Conservation (phyloP, 352 stramenopile species). For the Pythium monospermum region DNA sequence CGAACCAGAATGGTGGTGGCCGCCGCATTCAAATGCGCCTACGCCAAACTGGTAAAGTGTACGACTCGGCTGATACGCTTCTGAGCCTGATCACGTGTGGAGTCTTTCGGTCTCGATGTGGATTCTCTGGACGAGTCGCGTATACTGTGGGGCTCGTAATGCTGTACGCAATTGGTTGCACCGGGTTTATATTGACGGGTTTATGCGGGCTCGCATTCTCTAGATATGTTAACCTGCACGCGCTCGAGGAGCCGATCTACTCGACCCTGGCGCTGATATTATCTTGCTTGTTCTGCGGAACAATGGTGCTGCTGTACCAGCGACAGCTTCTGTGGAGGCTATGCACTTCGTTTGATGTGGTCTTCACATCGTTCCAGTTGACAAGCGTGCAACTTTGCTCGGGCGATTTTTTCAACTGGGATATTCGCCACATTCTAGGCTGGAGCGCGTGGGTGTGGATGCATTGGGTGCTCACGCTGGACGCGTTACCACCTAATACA, state of each 20-base stretch:
- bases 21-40: no score
- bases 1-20: no score
- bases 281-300: constrained; percentile 13
- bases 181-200: no score
- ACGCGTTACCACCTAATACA: constrained; percentile 22
- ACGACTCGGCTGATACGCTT: no score
- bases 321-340: constrained; percentile 17
- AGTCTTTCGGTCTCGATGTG: no score
- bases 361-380: constrained; percentile 24
- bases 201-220: neutral
- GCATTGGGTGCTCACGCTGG: constrained; percentile 27
- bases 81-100: no score
- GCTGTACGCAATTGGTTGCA: neutral
- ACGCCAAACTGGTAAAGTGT: no score
- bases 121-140: no score
- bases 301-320: constrained; percentile 21
- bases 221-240: constrained; percentile 3
- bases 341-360: constrained; percentile 29
- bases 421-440: constrained; percentile 13
- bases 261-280: neutral
- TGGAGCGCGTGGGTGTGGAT: constrained; percentile 29
- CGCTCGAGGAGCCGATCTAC: neutral
- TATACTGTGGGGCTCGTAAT: no score
- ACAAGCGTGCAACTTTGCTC: constrained; percentile 19
- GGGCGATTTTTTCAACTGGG: constrained; percentile 19